phyloP scores from a whole-genome alignment of 1,284 basidiomycete genomes.

The Boletus semigastroideus region DNA sequence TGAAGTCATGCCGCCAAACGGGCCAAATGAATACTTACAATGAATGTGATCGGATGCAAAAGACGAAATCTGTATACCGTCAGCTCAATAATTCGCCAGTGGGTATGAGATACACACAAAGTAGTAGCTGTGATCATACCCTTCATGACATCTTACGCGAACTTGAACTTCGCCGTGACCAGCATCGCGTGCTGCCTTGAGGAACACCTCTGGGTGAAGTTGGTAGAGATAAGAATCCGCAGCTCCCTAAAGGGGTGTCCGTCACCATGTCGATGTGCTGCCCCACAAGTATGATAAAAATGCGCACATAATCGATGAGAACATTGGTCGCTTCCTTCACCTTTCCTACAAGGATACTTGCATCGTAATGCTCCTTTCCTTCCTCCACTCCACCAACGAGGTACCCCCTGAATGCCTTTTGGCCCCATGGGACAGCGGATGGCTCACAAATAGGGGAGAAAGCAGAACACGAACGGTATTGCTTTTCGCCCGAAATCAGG shows the following conservation, averaged over 20 bases:
- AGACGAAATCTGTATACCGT: conserved; percentile 75
- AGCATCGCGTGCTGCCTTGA: conserved; percentile 70
- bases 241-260: conserved; percentile 56
- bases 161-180: conserved; percentile 80
- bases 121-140: conserved; percentile 93
- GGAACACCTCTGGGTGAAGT: conserved; percentile 87
- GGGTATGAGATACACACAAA: conserved; percentile 61
- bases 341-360: conserved; percentile 77
- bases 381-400: conserved; percentile 78
- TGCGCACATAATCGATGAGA: conserved; percentile 76
- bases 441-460: conserved; percentile 95
- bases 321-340: conserved; percentile 72
- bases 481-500: conserved; percentile 47
- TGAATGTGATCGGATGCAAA: conserved; percentile 66
- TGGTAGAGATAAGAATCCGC: conserved; percentile 90
- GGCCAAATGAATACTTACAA: conserved; percentile 34
- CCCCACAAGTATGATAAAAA: background rate
- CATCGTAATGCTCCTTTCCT: conserved; percentile 77
- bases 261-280: conserved; percentile 6
- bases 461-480: conserved; percentile 88
- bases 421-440: conserved; percentile 85
- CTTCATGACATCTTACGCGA: conserved; percentile 78
- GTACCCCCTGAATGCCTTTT: conserved; percentile 92
- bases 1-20: background rate
- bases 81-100: conserved; percentile 61